Evolutionary conservation across 371 early-diverging fungal species (phyloP).

Genomic region (Nematocida minor): DNA sequence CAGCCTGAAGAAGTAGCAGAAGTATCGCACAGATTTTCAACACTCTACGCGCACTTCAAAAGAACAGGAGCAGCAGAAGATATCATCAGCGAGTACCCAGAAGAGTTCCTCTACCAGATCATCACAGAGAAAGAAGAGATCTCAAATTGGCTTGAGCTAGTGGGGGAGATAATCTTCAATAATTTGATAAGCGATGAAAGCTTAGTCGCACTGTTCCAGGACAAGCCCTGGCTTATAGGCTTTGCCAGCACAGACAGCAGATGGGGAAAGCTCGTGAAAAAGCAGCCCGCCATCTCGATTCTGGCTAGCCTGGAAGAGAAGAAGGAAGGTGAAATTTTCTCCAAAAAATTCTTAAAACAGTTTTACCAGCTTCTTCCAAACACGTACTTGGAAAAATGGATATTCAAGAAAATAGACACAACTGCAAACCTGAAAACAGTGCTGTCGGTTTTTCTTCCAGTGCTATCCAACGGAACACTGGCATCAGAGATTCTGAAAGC

Average conservation of each 20-base stretch:
- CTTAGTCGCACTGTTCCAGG: not conserved
- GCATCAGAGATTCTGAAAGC: not conserved
- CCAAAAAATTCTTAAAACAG: not conserved
- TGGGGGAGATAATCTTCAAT: not conserved
- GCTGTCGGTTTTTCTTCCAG: not conserved
- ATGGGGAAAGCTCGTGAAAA: not conserved
- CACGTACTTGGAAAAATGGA: not conserved
- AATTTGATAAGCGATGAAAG: not conserved
- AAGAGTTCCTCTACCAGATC: conserved; percentile 16
- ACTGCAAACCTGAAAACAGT: not conserved
- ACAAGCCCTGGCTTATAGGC: not conserved
- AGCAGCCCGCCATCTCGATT: not conserved
- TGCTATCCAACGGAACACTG: not conserved
- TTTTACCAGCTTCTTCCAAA: not conserved
- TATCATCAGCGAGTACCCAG: not conserved
- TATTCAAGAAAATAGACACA: not conserved
- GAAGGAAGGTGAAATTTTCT: not conserved
- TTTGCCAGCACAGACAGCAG: not conserved
- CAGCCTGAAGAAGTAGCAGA: not conserved
- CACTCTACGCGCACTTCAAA: conserved; percentile 4
- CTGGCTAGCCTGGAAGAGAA: not conserved
- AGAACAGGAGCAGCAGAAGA: conserved; percentile 7
- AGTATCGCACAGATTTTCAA: not conserved
- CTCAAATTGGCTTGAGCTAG: not conserved
- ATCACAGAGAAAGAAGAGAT: not conserved